These are phyloP conservation scores for Elsinoe fawcettii DNA, from an alignment of 2,329 filamentous ascomycete species.

Conservation along the genomic window DNA sequence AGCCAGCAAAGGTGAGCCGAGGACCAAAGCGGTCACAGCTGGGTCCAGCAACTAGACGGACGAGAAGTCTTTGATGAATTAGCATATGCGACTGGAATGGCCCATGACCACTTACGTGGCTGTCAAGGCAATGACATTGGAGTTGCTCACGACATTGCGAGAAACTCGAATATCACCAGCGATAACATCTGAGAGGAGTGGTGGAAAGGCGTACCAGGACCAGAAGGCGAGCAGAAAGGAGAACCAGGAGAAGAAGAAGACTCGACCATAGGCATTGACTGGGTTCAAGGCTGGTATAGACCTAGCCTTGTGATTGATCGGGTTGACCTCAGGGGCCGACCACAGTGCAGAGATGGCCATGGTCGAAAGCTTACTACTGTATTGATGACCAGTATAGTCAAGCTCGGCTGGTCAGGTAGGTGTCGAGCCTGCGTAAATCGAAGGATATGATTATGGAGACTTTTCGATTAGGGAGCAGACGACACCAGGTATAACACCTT, in stretches of 20 bases:
- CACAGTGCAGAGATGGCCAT: slow-evolving; percentile 29
- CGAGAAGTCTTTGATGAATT: slow-evolving; percentile 44
- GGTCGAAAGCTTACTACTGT: neutral
- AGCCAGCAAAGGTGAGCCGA: slow-evolving; percentile 67
- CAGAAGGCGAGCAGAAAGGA: slow-evolving; percentile 83
- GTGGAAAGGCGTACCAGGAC: slow-evolving; percentile 86
- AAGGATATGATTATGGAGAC: too few species aligned
- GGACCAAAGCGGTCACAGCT: slow-evolving; percentile 81
- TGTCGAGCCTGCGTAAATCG: too few species aligned
- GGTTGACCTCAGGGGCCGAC: slow-evolving; percentile 65
- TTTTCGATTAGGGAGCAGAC: neutral
- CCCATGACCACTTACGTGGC: slow-evolving; percentile 42
- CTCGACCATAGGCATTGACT: slow-evolving; percentile 70
- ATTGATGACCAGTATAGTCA: too few species aligned
- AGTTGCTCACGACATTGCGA: slow-evolving; percentile 68
- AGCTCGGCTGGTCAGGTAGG: too few species aligned
- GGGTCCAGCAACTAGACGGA: slow-evolving; percentile 71
- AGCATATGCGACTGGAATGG: slow-evolving; percentile 37
- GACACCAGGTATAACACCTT: neutral
- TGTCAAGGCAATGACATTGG: slow-evolving; percentile 75
- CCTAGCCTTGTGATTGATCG: slow-evolving; percentile 73
- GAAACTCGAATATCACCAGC: slow-evolving; percentile 67
- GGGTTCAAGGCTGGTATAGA: slow-evolving; percentile 74
- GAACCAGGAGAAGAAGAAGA: slow-evolving; percentile 85
- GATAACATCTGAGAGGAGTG: slow-evolving; percentile 71